A percentile compares a stretch with the other conserved stretches of the same genome.
These are phyloP conservation scores for Gloeopeniophorella convolvens DNA, from an alignment of 768 basidiomycete genomes.

Conservation along the genomic window DNA sequence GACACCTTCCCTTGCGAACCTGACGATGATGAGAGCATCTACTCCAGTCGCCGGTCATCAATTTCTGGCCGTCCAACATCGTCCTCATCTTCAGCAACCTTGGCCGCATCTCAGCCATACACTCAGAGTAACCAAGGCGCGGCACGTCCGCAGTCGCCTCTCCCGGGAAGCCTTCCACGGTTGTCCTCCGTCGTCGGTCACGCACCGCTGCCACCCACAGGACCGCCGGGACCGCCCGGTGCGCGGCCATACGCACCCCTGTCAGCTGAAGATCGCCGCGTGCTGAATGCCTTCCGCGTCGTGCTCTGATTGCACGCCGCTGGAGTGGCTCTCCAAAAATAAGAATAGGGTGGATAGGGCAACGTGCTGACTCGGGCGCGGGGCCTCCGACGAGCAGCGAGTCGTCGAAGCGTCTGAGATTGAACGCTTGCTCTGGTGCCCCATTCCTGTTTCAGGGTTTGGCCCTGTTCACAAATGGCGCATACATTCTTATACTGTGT, in stretches of 20 bases:
- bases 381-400: neutral
- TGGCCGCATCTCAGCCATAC: slow-evolving; percentile 9
- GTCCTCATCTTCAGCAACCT: slow-evolving; percentile 9
- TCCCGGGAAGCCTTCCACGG: slow-evolving; percentile 15
- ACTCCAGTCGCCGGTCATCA: slow-evolving; percentile 17
- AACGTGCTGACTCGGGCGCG: neutral
- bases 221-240: slow-evolving; percentile 9
- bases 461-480: neutral
- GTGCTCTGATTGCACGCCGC: slow-evolving; percentile 22
- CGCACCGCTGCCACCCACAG: slow-evolving; percentile 10
- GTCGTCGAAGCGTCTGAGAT: neutral
- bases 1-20: slow-evolving; percentile 26
- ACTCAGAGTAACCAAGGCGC: neutral
- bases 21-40: slow-evolving; percentile 24
- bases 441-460: slow-evolving; percentile 6
- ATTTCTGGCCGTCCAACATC: slow-evolving; percentile 11
- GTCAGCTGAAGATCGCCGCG: slow-evolving; percentile 31
- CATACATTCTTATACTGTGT: slow-evolving; percentile 5
- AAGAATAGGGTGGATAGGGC: neutral
- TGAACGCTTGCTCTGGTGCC: neutral
- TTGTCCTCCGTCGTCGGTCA: slow-evolving; percentile 19
- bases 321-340: slow-evolving; percentile 7
- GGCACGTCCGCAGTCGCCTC: slow-evolving; percentile 11
- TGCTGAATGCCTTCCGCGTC: slow-evolving; percentile 31
- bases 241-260: slow-evolving; percentile 26